phyloP scores from a whole-genome alignment of 2,329 filamentous ascomycete species.

The Exserohilum rostratum region DNA sequence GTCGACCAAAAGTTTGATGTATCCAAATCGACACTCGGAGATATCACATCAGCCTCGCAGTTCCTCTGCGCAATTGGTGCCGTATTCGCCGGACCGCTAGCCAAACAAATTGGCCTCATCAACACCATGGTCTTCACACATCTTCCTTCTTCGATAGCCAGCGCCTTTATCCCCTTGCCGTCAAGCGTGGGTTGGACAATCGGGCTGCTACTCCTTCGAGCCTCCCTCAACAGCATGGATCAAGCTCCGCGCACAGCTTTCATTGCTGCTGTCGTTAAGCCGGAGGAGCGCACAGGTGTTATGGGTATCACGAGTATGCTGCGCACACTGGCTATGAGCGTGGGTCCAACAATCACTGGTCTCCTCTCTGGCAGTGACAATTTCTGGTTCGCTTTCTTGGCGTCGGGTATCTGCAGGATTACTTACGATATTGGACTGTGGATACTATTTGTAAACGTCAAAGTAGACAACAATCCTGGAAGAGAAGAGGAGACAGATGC shows the following conservation, averaged over 20 bases:
- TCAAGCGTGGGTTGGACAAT: constrained; percentile 59
- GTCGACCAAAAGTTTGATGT: constrained; percentile 45
- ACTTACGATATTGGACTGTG: constrained; percentile 48
- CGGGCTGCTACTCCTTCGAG: constrained; percentile 63
- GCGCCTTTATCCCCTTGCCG: constrained; percentile 62
- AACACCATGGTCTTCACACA: constrained; percentile 61
- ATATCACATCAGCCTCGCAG: constrained; percentile 58
- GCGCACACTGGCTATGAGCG: constrained; percentile 64
- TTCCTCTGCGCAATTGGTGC: constrained; percentile 61
- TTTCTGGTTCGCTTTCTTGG: constrained; percentile 50
- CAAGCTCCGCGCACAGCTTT: constrained; percentile 70
- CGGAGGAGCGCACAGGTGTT: constrained; percentile 70
- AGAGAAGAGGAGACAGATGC: constrained; percentile 28
- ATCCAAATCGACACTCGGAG: constrained; percentile 62
- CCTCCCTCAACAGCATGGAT: constrained; percentile 71
- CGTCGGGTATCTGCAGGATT: constrained; percentile 43
- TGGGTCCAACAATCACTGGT: constrained; percentile 48
- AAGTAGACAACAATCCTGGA: constrained; percentile 28
- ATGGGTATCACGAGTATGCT: constrained; percentile 71
- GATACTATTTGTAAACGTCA: constrained; percentile 47
- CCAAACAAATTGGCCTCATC: constrained; percentile 64
- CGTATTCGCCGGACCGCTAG: constrained; percentile 63
- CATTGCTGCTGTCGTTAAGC: constrained; percentile 69
- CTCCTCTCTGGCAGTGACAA: constrained; percentile 40
- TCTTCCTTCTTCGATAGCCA: constrained; percentile 65